These are phyloP conservation scores for Paradendryphiella salina DNA, from an alignment of 2,329 filamentous ascomycete genomes.

Conservation along the genomic window DNA sequence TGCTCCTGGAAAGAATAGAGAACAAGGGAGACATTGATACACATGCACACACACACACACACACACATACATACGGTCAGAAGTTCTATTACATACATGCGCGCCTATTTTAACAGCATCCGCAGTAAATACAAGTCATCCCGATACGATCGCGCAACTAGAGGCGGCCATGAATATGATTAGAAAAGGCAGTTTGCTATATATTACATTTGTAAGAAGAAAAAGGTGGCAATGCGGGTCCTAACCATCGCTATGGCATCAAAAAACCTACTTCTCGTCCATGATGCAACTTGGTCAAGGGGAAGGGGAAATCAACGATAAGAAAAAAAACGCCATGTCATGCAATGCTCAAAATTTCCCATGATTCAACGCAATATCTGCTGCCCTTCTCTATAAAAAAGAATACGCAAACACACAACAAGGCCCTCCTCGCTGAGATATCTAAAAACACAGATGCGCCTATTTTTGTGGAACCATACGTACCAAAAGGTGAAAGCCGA, in stretches of 20 bases:
- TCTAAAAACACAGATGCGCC: conserved; percentile 13
- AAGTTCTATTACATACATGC: no score
- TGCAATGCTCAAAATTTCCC: conserved; percentile 19
- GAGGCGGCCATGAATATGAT: background rate
- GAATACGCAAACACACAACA: background rate
- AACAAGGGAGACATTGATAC: no score
- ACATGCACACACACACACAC: no score
- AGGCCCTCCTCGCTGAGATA: background rate
- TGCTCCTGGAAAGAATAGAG: no score
- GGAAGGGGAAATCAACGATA: background rate
- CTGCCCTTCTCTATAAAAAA: conserved; percentile 2
- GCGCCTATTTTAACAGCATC: no score
- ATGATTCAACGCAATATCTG: conserved; percentile 5
- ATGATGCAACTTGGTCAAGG: background rate
- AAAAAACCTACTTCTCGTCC: background rate
- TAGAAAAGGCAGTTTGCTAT: conserved; percentile 3
- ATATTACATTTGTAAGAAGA: conserved; percentile 8
- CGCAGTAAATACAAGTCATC: background rate
- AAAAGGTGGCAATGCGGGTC: background rate
- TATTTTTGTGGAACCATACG: conserved; percentile 17
- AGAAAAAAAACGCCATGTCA: conserved; percentile 17
- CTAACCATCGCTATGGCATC: conserved; percentile 8
- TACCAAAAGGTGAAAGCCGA: background rate
- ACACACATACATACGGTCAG: no score
- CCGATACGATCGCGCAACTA: background rate